A percentile compares a stretch with the other conserved stretches of the same genome.
phyloP scores from a whole-genome alignment of 352 stramenopile genomes.

The Phytopythium ostracodes region DNA sequence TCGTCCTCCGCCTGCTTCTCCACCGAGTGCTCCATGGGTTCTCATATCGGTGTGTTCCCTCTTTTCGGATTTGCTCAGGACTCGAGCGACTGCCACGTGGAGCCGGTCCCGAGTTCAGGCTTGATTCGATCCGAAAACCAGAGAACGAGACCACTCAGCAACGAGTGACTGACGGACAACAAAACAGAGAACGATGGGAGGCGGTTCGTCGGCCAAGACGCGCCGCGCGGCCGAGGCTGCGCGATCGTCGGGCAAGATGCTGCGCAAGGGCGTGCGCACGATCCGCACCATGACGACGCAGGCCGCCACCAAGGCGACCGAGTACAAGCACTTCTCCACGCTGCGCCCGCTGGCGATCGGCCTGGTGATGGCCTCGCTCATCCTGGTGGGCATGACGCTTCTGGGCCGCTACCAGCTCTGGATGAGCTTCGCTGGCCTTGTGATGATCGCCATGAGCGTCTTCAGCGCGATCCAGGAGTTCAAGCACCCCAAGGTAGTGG shows the following conservation, averaged over 20 bases:
- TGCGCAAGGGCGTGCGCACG: slow-evolving; percentile 23
- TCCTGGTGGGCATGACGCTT: slow-evolving; percentile 42
- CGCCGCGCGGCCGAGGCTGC: slow-evolving; percentile 9
- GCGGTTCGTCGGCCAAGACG: slow-evolving; percentile 17
- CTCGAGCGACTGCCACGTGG: background rate
- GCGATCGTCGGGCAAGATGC: slow-evolving; percentile 18
- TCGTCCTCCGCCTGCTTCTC: background rate
- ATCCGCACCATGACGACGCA: slow-evolving; percentile 27
- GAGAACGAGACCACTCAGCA: background rate
- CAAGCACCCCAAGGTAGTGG: slow-evolving; percentile 26
- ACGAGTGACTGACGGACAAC: too few relatives aligned
- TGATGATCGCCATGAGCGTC: slow-evolving; percentile 62
- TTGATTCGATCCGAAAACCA: background rate
- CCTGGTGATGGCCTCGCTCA: slow-evolving; percentile 33
- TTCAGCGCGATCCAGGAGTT: slow-evolving; percentile 64
- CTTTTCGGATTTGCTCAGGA: background rate
- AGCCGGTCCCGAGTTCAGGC: background rate
- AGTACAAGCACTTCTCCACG: slow-evolving; percentile 13
- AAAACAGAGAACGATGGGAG: background rate
- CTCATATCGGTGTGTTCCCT: background rate
- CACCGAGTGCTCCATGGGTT: background rate
- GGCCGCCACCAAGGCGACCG: slow-evolving; percentile 17
- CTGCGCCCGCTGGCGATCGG: slow-evolving; percentile 23
- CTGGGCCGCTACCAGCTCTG: slow-evolving; percentile 56
- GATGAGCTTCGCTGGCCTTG: slow-evolving; percentile 57